Evolutionary conservation across 495 filamentous ascomycete species (phyloP).

Genomic region (Tuber calosporum): DNA sequence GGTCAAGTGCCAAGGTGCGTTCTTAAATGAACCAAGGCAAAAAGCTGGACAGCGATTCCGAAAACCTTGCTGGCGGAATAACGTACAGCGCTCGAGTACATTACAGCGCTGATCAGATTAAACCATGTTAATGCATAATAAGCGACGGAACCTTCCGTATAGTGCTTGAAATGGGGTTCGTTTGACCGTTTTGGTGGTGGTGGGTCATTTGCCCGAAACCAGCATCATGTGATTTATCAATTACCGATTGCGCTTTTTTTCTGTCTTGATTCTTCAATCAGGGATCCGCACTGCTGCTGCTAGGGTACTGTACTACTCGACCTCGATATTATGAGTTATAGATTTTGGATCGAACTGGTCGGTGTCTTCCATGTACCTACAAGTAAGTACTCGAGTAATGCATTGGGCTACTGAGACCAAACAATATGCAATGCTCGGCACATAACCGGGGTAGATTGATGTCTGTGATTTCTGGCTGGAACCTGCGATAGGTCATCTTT

Average conservation of each 20-base stretch:
- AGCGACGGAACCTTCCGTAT: neutral
- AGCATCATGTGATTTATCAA: neutral
- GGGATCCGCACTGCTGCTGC: neutral
- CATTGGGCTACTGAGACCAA: neutral
- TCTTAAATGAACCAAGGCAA: neutral
- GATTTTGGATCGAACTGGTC: neutral
- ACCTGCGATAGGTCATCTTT: neutral
- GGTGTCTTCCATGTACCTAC: neutral
- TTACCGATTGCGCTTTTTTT: neutral
- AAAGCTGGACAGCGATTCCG: neutral
- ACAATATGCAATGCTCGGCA: neutral
- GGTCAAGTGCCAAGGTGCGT: neutral
- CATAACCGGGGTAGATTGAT: neutral
- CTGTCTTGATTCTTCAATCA: neutral
- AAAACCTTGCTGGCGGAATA: neutral
- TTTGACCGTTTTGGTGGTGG: neutral
- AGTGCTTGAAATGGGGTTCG: neutral
- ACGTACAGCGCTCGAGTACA: neutral
- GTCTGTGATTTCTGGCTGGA: neutral
- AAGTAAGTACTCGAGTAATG: too few relatives aligned
- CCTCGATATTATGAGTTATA: neutral
- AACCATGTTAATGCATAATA: neutral
- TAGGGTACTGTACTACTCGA: too few relatives aligned
- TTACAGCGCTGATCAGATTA: neutral
- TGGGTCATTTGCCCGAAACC: neutral